Evolutionary conservation across 2,329 filamentous ascomycete genomes (phyloP).

Genomic region (Diplodia seriata): DNA sequence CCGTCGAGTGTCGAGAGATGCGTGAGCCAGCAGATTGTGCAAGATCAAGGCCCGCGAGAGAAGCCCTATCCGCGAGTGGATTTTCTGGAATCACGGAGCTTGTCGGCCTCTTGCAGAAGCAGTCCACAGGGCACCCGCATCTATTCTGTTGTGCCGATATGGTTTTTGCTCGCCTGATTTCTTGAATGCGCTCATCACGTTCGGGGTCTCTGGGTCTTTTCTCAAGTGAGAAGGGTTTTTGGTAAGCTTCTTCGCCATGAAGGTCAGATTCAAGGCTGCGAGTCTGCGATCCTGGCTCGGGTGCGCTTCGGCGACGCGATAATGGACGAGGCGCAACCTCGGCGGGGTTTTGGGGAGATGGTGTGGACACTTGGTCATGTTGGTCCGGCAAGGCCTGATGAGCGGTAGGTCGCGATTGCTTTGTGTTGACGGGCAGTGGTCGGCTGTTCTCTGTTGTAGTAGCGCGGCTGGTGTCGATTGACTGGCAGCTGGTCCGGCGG

Average conservation of each 20-base stretch:
- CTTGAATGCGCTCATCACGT: background rate
- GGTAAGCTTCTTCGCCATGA: conserved; percentile 6
- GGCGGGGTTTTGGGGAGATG: background rate
- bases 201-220: background rate
- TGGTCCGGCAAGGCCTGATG: background rate
- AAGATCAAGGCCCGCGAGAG: conserved; percentile 27
- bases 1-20: conserved; percentile 16
- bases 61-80: conserved; percentile 21
- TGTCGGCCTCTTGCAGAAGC: conserved; percentile 24
- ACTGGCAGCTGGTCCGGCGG: conserved; percentile 10
- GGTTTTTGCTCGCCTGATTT: conserved; percentile 1
- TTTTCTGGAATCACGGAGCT: conserved; percentile 26
- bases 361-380: background rate
- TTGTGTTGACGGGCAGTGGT: background rate
- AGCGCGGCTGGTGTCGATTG: background rate
- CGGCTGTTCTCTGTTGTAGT: conserved; percentile 19
- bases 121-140: conserved; percentile 18
- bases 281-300: conserved; percentile 8
- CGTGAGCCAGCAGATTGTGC: conserved; percentile 14
- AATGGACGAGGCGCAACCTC: background rate
- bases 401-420: background rate
- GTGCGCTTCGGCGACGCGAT: conserved; percentile 17
- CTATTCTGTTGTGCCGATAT: background rate
- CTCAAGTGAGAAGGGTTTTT: conserved; percentile 1
- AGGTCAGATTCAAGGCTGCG: background rate